phyloP scores from a whole-genome alignment of 352 stramenopile species.

The Phytopythium vexans region DNA sequence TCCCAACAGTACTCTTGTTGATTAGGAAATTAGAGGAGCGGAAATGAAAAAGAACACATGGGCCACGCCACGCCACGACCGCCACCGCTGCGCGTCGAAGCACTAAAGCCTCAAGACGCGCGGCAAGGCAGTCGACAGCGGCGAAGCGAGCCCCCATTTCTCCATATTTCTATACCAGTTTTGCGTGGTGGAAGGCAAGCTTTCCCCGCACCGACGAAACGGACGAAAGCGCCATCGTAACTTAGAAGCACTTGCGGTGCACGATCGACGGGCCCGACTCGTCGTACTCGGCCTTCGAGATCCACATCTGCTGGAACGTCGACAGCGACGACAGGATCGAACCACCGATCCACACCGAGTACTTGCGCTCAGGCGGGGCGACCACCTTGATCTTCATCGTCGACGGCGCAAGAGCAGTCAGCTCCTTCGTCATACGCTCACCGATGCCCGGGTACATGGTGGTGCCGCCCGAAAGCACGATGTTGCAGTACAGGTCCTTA shows the following conservation, averaged over 20 bases:
- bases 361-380: conserved; percentile 91
- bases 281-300: conserved; percentile 97
- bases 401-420: conserved; percentile 82
- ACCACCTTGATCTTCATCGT: conserved; percentile 98
- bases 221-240: conserved; percentile 1
- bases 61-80: conserved; percentile 12
- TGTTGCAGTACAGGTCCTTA: conserved; percentile 95
- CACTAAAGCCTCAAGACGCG: conserved; percentile 51
- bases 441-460: conserved; percentile 96
- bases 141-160: conserved; percentile 1
- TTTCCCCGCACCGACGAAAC: conserved; percentile 3
- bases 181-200: conserved; percentile 4
- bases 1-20: conserved; percentile 1
- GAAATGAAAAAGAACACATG: conserved; percentile 16
- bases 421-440: conserved; percentile 93
- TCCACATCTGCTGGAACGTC: conserved; percentile 99
- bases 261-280: conserved; percentile 96
- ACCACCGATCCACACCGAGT: conserved; percentile 97
- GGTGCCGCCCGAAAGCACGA: conserved; percentile 95
- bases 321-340: conserved; percentile 96
- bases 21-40: conserved; percentile 2
- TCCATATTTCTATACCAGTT: conserved; percentile 28
- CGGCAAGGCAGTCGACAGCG: neutral
- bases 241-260: conserved; percentile 95
- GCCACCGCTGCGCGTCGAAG: conserved; percentile 21